Base-by-base conservation (phyloP, 208 protist genomes). In the Phytomonas sp. region DNA sequence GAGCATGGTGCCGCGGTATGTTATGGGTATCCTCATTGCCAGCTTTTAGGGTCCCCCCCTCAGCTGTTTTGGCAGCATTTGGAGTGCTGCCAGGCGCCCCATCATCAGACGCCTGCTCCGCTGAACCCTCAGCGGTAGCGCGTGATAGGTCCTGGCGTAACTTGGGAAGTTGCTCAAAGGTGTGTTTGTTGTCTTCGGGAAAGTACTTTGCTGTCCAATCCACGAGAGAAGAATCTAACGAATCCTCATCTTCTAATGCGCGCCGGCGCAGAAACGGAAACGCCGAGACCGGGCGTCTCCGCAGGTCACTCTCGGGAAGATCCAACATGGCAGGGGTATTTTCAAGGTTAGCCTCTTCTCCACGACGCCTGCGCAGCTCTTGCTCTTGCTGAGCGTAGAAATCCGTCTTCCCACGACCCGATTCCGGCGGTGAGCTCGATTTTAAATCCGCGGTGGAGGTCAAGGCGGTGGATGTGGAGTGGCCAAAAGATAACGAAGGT, bases 121-220 rank as follows among this genome's bases (percentile, higher is more conserved):
- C 46, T 26, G 46, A 56, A 26, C 20, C 20, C 0, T 23, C 46
- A 6, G 46, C 46, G 2, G 46, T 56, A 5, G 46, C 20, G 20
- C 2, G 26, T 8, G 37, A 60, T 51, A 26, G 15, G n/a, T 30
- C 32, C 15, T 36, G 30, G n/a, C 84, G 86, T 17, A 90, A 81
- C 61, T 81, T 78, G 37, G 88, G 91, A 31, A 85, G 87, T 34
- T 83, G 72, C 4, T 77, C 71, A 69, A 96, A 94, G 6, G 85
- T 94, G 59, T 66, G 56, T 23, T 78, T 65, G 26, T 83, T 79
- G 75, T 96, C 91, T 23, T 92, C 87, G 6, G 91, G 86, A 66
- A 88, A 96, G 74, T 92, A 93, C 77, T 94, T 93, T 40, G 87
- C 88, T n/a, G 91, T 92, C 88, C 91, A 96, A 67, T 96, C 87